Base-by-base conservation (phyloP, 148 eudicot species). In the Tetragonia tetragonoides region DNA sequence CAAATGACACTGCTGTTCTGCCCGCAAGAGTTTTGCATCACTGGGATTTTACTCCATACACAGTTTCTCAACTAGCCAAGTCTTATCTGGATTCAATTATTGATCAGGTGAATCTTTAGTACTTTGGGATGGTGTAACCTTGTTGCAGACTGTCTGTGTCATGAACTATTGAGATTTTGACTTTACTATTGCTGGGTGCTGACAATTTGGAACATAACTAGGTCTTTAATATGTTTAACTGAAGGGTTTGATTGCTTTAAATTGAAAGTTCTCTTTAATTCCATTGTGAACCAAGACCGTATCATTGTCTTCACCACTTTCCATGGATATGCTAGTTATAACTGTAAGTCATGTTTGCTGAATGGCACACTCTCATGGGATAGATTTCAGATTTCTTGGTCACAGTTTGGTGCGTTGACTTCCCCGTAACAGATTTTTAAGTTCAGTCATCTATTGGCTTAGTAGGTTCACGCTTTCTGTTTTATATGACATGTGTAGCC, bases 31-130 rank as follows among this genome's bases (percentile, higher is more conserved):
- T 95, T 87, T 81, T 95, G 86, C 99, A 95, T 81, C 72, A 85
- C 70, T 95, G 99, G 99, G 97, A 95, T 90, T 95, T 95, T 83
- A 88, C 87, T 66, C 82, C 85, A 42, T 90, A 90, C 66, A 91
- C 97, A 24, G 94, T 95, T 80, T 93, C 97, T 66, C 99, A 95
- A 79, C 42, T 95, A 85, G 97, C 97, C 66, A 95, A 95, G 82
- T 88, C 92, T 15, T 95, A 86, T 82, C 87, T 95, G 75, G 97
- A 95, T 78, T 93, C 97, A 66, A 91, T 91, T 54, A 73, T 81
- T 74, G 97, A 92, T 80, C 84, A 92, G 91, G 97, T 90, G 80
- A 77, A 56, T 37, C 40, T 38, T 28, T 60, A 41, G 4, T 3
- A 15, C 54, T 68, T 46, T 62, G 2, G 16, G 41, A 59, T 42